Evolutionary conservation across 257 asterid genomes (phyloP).

Genomic region (Petunia secreta): DNA sequence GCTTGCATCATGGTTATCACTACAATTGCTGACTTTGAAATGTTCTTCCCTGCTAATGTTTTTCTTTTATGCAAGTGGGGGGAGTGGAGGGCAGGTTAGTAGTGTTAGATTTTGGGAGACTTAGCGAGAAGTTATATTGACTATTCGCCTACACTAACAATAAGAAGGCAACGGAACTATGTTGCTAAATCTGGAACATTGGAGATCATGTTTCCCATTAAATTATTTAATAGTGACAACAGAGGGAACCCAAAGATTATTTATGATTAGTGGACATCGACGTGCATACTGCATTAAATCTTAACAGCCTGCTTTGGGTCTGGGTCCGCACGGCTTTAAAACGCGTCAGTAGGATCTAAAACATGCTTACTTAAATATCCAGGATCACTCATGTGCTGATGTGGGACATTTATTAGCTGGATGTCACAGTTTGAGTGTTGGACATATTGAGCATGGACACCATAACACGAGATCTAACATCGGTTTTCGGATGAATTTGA

Average conservation of each 20-base stretch:
- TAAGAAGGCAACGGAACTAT: background rate
- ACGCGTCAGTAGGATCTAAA: too few relatives aligned
- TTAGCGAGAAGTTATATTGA: background rate
- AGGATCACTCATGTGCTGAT: too few relatives aligned
- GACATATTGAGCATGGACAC: background rate
- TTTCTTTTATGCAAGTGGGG: background rate
- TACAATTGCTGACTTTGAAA: background rate
- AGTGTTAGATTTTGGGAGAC: background rate
- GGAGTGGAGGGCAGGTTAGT: too few relatives aligned
- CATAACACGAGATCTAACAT: background rate
- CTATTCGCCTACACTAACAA: background rate
- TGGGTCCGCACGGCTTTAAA: too few relatives aligned
- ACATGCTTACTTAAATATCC: too few relatives aligned
- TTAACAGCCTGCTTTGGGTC: too few relatives aligned
- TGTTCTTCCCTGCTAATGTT: background rate
- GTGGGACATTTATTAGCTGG: too few relatives aligned
- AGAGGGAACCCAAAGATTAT: conserved; percentile 1
- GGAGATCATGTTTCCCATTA: background rate
- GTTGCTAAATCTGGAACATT: conserved; percentile 20
- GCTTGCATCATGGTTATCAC: conserved; percentile 17
- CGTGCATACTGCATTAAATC: conserved; percentile 11
- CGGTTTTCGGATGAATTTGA: background rate
- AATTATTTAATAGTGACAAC: background rate
- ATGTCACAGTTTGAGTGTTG: too few relatives aligned
- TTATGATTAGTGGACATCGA: background rate